Percentiles rank a stretch among this genome's conserved stretches.
phyloP scores from a whole-genome alignment of 305 asterid genomes.

The Coffea humblotiana region DNA sequence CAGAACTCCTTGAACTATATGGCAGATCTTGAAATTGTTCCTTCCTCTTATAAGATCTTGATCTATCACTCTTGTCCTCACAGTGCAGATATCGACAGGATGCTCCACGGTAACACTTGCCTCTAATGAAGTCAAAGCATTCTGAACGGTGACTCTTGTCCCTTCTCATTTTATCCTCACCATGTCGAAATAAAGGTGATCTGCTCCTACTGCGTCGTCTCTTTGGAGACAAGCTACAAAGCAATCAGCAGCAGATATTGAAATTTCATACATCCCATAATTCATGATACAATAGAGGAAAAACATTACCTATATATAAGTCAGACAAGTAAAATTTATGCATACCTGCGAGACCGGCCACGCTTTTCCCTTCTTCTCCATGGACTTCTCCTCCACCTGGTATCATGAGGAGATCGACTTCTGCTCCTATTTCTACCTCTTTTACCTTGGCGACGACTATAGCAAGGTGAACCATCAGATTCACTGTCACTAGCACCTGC shows the following conservation, averaged over 20 bases:
- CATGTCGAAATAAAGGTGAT: slow-evolving; percentile 58
- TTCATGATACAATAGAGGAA: slow-evolving; percentile 3
- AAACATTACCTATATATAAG: slow-evolving; percentile 8
- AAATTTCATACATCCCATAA: slow-evolving; percentile 18
- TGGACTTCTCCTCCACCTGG: slow-evolving; percentile 71
- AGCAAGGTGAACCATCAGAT: slow-evolving; percentile 56
- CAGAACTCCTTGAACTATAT: slow-evolving; percentile 37
- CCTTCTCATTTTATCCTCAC: slow-evolving; percentile 48
- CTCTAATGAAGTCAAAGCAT: slow-evolving; percentile 70
- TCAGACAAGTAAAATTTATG: slow-evolving; percentile 21
- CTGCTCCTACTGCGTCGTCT: slow-evolving; percentile 72
- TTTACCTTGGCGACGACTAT: slow-evolving; percentile 49
- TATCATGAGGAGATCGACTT: slow-evolving; percentile 73
- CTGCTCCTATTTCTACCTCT: slow-evolving; percentile 65
- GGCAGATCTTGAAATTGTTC: slow-evolving; percentile 41
- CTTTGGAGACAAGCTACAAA: slow-evolving; percentile 73
- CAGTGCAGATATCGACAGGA: slow-evolving; percentile 73
- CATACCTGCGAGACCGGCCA: slow-evolving; percentile 75
- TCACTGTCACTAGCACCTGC: slow-evolving; percentile 83
- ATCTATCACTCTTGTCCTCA: slow-evolving; percentile 54
- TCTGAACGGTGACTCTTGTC: slow-evolving; percentile 46
- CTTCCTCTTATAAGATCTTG: slow-evolving; percentile 49
- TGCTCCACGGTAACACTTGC: slow-evolving; percentile 86
- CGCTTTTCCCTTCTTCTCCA: slow-evolving; percentile 69
- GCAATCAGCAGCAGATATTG: slow-evolving; percentile 22